phyloP scores from a whole-genome alignment of 1,284 basidiomycete species.

The Ceratobasidium sp. region DNA sequence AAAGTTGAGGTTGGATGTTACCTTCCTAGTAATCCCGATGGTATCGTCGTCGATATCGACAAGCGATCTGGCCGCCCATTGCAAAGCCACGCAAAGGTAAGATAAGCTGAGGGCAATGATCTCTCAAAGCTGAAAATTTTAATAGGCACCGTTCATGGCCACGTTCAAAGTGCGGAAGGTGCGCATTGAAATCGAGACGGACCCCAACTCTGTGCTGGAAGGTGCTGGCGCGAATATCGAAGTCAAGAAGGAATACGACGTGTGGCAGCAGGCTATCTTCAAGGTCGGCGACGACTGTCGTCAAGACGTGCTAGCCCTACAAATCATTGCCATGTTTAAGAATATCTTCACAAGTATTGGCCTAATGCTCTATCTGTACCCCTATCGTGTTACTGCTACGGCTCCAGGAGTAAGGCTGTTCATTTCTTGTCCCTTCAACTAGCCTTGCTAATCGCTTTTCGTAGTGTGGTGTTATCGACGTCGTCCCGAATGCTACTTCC shows the following conservation, averaged over 20 bases:
- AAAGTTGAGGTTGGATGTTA: slow-evolving; percentile 94
- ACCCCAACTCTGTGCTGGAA: slow-evolving; percentile 76
- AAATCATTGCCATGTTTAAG: slow-evolving; percentile 99
- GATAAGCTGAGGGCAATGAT: slow-evolving; percentile 29
- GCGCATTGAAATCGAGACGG: slow-evolving; percentile 66
- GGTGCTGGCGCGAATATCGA: slow-evolving; percentile 55
- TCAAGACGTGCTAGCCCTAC: slow-evolving; percentile 95
- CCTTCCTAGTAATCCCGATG: slow-evolving; percentile 97
- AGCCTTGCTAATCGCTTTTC: not conserved
- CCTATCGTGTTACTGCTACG: slow-evolving; percentile 97
- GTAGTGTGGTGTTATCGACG: slow-evolving; percentile 97
- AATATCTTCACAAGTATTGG: slow-evolving; percentile 92
- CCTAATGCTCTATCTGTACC: slow-evolving; percentile 91
- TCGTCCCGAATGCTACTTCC: slow-evolving; percentile 97
- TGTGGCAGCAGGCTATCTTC: slow-evolving; percentile 99
- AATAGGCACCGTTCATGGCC: slow-evolving; percentile 98
- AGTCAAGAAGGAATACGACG: slow-evolving; percentile 71
- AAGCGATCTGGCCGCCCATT: slow-evolving; percentile 95
- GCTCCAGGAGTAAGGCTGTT: slow-evolving; percentile 82
- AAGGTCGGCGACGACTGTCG: slow-evolving; percentile 99
- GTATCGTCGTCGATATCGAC: slow-evolving; percentile 94
- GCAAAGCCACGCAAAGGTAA: slow-evolving; percentile 96
- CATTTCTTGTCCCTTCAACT: slow-evolving; percentile 2
- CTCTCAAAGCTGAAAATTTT: not conserved
- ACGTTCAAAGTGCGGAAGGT: slow-evolving; percentile 98